phyloP scores from a whole-genome alignment of 78 protist species.

The Guillardia theta region DNA sequence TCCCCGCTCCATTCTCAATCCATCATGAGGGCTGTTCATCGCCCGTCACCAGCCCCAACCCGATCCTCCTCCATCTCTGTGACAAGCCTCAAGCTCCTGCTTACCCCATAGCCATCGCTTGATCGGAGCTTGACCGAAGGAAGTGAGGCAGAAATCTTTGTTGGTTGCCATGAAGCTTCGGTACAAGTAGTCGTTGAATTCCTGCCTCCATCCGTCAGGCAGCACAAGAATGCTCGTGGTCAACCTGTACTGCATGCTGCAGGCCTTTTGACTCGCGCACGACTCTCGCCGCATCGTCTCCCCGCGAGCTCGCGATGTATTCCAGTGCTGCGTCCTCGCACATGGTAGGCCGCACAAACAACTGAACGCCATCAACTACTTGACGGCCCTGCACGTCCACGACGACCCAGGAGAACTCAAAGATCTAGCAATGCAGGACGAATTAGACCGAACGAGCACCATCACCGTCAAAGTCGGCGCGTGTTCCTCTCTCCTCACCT shows the following conservation, averaged over 20 bases:
- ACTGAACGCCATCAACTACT: background rate
- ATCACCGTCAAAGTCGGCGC: background rate
- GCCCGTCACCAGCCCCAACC: background rate
- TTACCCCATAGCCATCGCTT: slow-evolving; percentile 10
- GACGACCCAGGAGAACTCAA: background rate
- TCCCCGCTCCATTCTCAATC: background rate
- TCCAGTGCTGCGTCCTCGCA: too few species aligned
- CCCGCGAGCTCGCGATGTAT: too few species aligned
- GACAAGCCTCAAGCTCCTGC: background rate
- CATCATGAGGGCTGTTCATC: background rate
- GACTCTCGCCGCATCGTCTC: background rate
- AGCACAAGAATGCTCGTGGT: too few species aligned
- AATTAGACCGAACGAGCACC: background rate
- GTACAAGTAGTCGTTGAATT: slow-evolving; percentile 13
- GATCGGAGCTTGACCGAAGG: background rate
- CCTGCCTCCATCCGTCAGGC: too few species aligned
- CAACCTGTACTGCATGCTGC: background rate
- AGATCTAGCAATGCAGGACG: background rate
- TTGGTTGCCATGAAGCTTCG: background rate
- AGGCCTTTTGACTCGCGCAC: background rate
- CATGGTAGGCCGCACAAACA: too few species aligned
- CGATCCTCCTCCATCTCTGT: too few species aligned
- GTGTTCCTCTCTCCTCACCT: too few species aligned
- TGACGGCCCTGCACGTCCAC: background rate
- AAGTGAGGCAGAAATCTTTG: background rate